phyloP scores from a whole-genome alignment of 768 basidiomycete species.

The Tremella yokohamensis region DNA sequence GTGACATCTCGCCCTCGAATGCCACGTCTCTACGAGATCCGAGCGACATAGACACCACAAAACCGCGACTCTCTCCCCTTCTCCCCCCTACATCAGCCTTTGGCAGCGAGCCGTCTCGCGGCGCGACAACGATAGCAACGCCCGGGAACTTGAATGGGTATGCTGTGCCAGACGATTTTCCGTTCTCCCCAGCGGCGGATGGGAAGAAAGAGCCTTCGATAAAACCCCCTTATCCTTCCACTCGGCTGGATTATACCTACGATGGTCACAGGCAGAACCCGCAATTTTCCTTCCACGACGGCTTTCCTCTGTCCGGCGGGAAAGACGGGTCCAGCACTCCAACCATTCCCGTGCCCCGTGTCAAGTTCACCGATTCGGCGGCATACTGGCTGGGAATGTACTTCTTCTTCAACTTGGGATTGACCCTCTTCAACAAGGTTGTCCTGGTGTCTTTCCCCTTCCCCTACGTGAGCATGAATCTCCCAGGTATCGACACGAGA shows the following conservation, averaged over 20 bases:
- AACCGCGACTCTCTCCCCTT: no score
- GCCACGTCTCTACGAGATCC: no score
- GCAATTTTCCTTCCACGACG: not conserved
- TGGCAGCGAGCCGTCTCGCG: no score
- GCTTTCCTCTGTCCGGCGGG: not conserved
- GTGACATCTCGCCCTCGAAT: no score
- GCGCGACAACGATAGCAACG: no score
- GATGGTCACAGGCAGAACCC: not conserved
- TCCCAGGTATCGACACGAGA: not conserved
- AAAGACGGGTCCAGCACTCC: conserved; percentile 1
- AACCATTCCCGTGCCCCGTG: not conserved
- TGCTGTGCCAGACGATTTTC: not conserved
- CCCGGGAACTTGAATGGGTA: no score
- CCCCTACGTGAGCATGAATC: conserved; percentile 61
- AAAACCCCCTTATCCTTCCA: not conserved
- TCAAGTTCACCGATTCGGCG: conserved; percentile 37
- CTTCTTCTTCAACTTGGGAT: conserved; percentile 82
- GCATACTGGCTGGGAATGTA: conserved; percentile 71
- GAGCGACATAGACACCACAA: no score
- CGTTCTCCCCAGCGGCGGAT: conserved; percentile 3
- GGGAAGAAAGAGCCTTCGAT: conserved; percentile 11
- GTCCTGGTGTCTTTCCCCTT: conserved; percentile 90
- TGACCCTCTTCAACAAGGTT: conserved; percentile 93
- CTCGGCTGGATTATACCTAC: not conserved
- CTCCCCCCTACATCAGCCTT: no score